These are phyloP conservation scores for Balamuthia mandrillaris DNA, from an alignment of 208 protist genomes.

Conservation along the genomic window DNA sequence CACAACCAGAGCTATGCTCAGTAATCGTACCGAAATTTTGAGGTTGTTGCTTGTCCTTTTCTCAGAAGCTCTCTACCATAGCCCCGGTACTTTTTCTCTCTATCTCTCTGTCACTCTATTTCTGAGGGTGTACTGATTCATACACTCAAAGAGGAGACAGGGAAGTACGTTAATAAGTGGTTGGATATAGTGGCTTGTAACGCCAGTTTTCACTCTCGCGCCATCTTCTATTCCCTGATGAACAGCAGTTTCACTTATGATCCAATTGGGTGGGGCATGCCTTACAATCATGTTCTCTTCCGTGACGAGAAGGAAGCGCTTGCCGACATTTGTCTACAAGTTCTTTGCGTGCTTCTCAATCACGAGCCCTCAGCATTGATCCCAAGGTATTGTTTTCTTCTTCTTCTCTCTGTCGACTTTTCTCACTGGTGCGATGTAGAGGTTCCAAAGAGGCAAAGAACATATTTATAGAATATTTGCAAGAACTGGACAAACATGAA, in stretches of 20 bases:
- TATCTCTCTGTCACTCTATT: no score
- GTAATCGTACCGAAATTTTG: neutral
- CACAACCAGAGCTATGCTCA: neutral
- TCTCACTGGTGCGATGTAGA: neutral
- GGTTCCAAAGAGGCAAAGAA: neutral
- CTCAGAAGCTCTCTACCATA: neutral
- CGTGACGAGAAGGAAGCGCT: neutral
- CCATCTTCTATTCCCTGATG: slow-evolving; percentile 6
- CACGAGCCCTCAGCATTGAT: neutral
- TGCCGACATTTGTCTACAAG: neutral
- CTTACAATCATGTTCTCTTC: slow-evolving; percentile 11
- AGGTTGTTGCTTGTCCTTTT: neutral
- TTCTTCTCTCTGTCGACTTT: neutral
- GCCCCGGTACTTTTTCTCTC: no score
- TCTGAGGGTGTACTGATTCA: no score
- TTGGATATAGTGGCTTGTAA: neutral
- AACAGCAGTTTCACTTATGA: neutral
- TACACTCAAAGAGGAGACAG: neutral
- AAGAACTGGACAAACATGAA: neutral
- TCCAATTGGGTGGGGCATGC: neutral
- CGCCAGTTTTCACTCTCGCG: neutral
- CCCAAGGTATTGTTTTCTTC: neutral
- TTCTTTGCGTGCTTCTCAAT: neutral
- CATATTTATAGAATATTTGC: neutral
- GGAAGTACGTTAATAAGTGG: neutral